Conservation (phyloP, 441 rosid species). For the Isatis lusitanica region DNA sequence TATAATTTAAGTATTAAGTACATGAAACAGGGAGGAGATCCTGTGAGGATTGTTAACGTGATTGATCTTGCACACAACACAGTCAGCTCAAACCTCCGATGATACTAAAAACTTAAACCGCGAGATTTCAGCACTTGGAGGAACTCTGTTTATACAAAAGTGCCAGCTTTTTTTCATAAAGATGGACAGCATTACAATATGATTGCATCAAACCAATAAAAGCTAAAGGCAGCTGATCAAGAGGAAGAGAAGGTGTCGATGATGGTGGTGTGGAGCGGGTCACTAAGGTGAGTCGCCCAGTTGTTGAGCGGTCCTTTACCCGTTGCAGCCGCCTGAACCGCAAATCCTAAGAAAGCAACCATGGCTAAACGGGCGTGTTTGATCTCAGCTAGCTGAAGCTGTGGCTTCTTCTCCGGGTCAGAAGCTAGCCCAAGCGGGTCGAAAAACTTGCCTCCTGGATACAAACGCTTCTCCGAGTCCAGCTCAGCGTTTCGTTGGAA, state of each 20-base stretch:
- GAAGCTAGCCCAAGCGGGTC: constrained; percentile 81
- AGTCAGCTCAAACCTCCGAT: background rate
- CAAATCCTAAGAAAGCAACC: constrained; percentile 87
- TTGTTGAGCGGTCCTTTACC: constrained; percentile 88
- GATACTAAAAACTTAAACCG: background rate
- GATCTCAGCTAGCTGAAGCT: constrained; percentile 90
- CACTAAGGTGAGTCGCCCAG: constrained; percentile 95
- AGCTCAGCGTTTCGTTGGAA: constrained; percentile 93
- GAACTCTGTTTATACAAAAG: constrained; percentile 22
- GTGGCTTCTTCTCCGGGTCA: constrained; percentile 85
- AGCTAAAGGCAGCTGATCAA: constrained; percentile 28
- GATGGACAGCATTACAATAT: constrained; percentile 3
- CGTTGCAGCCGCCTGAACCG: constrained; percentile 87
- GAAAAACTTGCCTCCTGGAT: constrained; percentile 82
- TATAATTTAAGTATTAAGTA: background rate
- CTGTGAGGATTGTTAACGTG: too few species aligned
- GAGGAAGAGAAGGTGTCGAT: constrained; percentile 68
- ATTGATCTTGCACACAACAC: background rate
- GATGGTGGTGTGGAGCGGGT: constrained; percentile 94
- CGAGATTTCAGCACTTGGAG: background rate
- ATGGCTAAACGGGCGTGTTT: constrained; percentile 98
- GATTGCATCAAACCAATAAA: background rate
- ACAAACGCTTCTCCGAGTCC: constrained; percentile 74
- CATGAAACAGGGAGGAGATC: background rate
- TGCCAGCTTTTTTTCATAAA: constrained; percentile 10